Percentiles rank a stretch among this genome's conserved stretches.
phyloP scores from a whole-genome alignment of 202 grass and related monocot species.

The Carex arenaria region DNA sequence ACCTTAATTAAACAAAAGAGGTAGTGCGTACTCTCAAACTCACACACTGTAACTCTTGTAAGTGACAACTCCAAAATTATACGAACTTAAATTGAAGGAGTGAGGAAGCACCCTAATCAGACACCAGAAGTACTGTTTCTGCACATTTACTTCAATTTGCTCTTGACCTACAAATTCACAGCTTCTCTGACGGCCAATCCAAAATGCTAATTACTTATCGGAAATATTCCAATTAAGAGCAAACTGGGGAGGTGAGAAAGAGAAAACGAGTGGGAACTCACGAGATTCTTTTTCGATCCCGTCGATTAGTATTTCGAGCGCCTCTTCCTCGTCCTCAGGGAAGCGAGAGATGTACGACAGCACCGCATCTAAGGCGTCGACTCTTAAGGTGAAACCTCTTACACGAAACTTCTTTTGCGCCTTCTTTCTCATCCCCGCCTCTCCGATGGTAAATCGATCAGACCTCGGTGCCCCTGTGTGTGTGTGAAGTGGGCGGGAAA shows the following conservation, averaged over 20 bases:
- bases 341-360: slow-evolving; percentile 62
- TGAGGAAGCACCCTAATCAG: not conserved
- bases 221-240: not conserved
- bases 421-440: slow-evolving; percentile 54
- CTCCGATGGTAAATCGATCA: slow-evolving; percentile 17
- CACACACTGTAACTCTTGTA: not conserved
- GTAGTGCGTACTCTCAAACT: not conserved
- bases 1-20: not conserved
- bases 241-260: not conserved
- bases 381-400: slow-evolving; percentile 84
- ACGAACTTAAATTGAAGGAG: not conserved
- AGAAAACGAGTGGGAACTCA: not conserved
- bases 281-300: slow-evolving; percentile 43
- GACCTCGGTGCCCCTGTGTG: not conserved
- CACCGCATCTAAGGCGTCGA: slow-evolving; percentile 70
- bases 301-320: slow-evolving; percentile 74
- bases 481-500: slow-evolving; percentile 6
- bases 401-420: slow-evolving; percentile 73
- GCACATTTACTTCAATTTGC: not conserved
- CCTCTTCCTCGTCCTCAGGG: slow-evolving; percentile 75
- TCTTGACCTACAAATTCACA: not conserved
- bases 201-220: not conserved
- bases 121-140: not conserved
- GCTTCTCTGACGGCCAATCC: not conserved
- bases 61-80: not conserved